Evolutionary conservation across 352 stramenopile species (phyloP).

Genomic region (Phytopythium oedochilum): DNA sequence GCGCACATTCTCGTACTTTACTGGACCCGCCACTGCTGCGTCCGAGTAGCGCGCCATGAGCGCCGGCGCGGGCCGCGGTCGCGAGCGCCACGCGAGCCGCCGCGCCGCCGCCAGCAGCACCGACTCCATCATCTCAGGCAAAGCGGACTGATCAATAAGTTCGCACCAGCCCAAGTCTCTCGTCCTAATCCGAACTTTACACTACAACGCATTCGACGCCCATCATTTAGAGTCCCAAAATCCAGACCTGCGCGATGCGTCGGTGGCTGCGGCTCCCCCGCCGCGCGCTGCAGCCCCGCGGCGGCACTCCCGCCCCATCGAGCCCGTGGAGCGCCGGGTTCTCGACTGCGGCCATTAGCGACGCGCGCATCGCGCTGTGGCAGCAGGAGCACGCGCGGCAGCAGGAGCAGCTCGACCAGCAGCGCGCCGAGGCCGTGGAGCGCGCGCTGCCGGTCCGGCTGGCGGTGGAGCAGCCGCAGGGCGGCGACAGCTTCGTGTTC

Average conservation of each 20-base stretch:
- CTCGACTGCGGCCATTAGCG: constrained; percentile 30
- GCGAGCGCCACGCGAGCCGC: not conserved
- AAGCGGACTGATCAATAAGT: too few relatives aligned
- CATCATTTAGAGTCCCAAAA: too few relatives aligned
- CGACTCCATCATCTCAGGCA: too few relatives aligned
- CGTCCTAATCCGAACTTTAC: too few relatives aligned
- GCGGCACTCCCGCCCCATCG: not conserved
- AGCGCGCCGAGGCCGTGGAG: constrained; percentile 3
- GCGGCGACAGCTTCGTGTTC: constrained; percentile 30
- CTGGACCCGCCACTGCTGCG: constrained; percentile 1
- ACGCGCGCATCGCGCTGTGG: constrained; percentile 48
- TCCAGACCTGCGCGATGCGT: constrained; percentile 2
- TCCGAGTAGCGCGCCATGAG: constrained; percentile 3
- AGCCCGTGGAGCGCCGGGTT: constrained; percentile 3
- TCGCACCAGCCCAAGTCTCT: too few relatives aligned
- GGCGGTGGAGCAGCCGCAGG: constrained; percentile 24
- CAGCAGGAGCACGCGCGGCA: constrained; percentile 49
- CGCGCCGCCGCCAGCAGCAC: not conserved
- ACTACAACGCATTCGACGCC: too few relatives aligned
- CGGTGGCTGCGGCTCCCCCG: constrained; percentile 1
- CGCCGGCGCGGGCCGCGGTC: not conserved
- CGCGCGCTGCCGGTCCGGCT: constrained; percentile 37
- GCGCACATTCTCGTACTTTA: constrained; percentile 64
- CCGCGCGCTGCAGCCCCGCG: constrained; percentile 7
- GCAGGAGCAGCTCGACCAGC: constrained; percentile 14